phyloP scores from a whole-genome alignment of 495 filamentous ascomycete species.

The Hyaloscypha bicolor region DNA sequence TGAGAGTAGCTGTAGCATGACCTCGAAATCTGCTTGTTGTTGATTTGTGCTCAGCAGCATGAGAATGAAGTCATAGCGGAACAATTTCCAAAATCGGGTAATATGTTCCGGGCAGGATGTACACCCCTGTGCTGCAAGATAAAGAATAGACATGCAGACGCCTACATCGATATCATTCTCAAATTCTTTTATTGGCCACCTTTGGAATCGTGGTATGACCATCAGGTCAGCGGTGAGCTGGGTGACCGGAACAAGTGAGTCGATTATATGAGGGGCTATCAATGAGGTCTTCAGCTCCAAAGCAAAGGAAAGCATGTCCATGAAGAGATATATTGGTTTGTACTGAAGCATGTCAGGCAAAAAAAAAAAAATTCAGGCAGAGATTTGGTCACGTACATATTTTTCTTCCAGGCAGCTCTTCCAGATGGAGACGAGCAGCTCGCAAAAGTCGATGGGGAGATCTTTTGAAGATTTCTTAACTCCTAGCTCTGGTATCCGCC shows the following conservation, averaged over 20 bases:
- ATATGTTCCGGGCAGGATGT: slow-evolving; percentile 25
- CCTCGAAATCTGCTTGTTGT: slow-evolving; percentile 20
- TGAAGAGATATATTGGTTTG: slow-evolving; percentile 29
- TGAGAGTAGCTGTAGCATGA: slow-evolving; percentile 30
- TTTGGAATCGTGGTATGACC: slow-evolving; percentile 27
- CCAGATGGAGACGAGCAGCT: slow-evolving; percentile 33
- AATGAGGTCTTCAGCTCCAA: slow-evolving; percentile 31
- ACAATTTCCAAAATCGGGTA: slow-evolving; percentile 30
- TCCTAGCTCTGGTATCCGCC: slow-evolving; percentile 26
- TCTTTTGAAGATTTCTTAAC: slow-evolving; percentile 22
- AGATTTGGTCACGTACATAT: slow-evolving; percentile 22
- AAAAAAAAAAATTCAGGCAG: background rate
- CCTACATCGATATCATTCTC: slow-evolving; percentile 27
- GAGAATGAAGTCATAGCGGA: slow-evolving; percentile 32
- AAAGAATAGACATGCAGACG: slow-evolving; percentile 29
- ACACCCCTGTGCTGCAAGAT: slow-evolving; percentile 30
- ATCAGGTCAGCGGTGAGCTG: slow-evolving; percentile 31
- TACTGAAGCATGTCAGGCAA: slow-evolving; percentile 17
- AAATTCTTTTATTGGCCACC: background rate
- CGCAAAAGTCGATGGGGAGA: slow-evolving; percentile 30
- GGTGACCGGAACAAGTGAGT: slow-evolving; percentile 26
- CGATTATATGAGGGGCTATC: slow-evolving; percentile 28
- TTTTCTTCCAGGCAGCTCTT: slow-evolving; percentile 28
- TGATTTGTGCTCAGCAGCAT: slow-evolving; percentile 30
- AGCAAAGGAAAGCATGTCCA: slow-evolving; percentile 30